Evolutionary conservation across 352 stramenopile species (phyloP), one percentile per base, ranked within the genome.

Genomic region (Peronospora farinosa): DNA sequence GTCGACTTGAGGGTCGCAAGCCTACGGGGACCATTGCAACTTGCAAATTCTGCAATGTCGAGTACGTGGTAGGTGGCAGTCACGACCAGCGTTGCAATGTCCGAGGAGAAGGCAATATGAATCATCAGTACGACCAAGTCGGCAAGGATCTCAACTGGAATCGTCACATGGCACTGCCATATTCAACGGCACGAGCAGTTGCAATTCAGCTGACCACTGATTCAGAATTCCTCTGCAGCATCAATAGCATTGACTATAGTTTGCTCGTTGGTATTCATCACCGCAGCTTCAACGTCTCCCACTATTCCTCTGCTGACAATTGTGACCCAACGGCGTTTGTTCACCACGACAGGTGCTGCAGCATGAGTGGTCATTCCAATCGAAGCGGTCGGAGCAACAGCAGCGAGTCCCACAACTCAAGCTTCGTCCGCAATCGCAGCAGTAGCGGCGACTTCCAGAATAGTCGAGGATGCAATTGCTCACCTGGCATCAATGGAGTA

Each of bases 201-300:
- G 75, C 78, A 7, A 15, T 62, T 1, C 90, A 97, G 47, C 47
- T 98, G 0, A 74, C 69, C 2, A 71, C 63, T 27, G 92, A 98
- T 57, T 96, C 86, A 31, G 66, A 87, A 42, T 98, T 96, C 48
- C 60, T 98, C 1, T 83, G 78, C 40, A 73, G 74, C 17, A 92
- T 96, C 69, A 96, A 96, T 60, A 96, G 93, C 60, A 97, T 98
- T 67, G 92, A 98, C 63, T 98, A 98, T 58, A 96, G 83, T 35
- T 82, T 98, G 57, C 69, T 98, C 17, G 88, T 98, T 44, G 92
- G 90, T 3, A 86, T 97, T 47, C 91, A 97, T 63, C 86, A 97
- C 51, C 78, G 90, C 65, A 92, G 72, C 47, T 87, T 86, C 46
- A 86, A 85, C 19, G 77, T 86, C 10, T 88, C 83, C 36, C 72